These are phyloP conservation scores for Globomyces sp. DNA, from an alignment of 371 early-diverging fungal species.

Conservation along the genomic window DNA sequence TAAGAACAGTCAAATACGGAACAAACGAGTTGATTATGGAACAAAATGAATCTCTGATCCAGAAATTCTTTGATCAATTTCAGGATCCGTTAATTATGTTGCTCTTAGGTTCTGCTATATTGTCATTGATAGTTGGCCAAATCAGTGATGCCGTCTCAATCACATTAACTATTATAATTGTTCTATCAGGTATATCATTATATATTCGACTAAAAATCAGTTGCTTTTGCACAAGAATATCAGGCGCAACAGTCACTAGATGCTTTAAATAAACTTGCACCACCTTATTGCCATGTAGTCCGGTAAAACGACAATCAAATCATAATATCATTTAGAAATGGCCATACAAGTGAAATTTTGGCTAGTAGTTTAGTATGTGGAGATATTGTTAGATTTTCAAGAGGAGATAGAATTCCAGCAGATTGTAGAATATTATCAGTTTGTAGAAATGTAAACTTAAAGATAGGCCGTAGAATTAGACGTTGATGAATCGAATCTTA, in stretches of 20 bases:
- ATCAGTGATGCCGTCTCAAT: slow-evolving; percentile 93
- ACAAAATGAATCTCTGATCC: slow-evolving; percentile 58
- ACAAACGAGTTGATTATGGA: slow-evolving; percentile 61
- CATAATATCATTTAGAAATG: slow-evolving; percentile 47
- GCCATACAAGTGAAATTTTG: slow-evolving; percentile 52
- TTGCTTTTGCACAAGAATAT: slow-evolving; percentile 90
- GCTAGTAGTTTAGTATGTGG: slow-evolving; percentile 82
- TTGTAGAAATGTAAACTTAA: too few species aligned
- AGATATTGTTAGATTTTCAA: slow-evolving; percentile 74
- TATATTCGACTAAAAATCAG: slow-evolving; percentile 38
- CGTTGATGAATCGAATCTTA: slow-evolving; percentile 84
- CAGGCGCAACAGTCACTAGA: slow-evolving; percentile 82
- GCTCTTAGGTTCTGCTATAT: slow-evolving; percentile 80
- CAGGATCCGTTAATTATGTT: slow-evolving; percentile 84
- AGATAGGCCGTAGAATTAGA: slow-evolving; percentile 67
- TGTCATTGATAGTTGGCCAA: slow-evolving; percentile 84
- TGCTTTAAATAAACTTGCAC: slow-evolving; percentile 83
- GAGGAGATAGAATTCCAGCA: slow-evolving; percentile 89
- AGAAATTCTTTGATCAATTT: slow-evolving; percentile 75
- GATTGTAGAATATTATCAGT: slow-evolving; percentile 59
- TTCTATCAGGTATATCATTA: slow-evolving; percentile 69
- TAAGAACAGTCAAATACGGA: slow-evolving; percentile 24
- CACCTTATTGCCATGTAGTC: slow-evolving; percentile 77
- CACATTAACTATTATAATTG: slow-evolving; percentile 83
- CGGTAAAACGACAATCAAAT: slow-evolving; percentile 45